These are phyloP conservation scores for Haberlea rhodopensis DNA, from an alignment of 257 asterid genomes.

Conservation along the genomic window DNA sequence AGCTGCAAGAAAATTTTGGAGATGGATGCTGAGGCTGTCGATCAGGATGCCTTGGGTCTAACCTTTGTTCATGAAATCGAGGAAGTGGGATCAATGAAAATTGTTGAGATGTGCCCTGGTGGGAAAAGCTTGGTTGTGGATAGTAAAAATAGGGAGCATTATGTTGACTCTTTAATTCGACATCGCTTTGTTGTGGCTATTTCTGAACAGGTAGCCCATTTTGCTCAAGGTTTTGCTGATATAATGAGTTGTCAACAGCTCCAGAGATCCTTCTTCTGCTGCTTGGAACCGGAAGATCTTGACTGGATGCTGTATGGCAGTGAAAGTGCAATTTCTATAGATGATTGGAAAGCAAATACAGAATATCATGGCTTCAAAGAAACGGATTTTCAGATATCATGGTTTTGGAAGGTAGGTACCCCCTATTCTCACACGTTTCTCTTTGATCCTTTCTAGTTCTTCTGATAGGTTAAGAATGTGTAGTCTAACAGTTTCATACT, in stretches of 20 bases:
- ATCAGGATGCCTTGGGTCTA: constrained; percentile 80
- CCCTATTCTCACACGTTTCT: too few species aligned
- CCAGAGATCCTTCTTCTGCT: constrained; percentile 58
- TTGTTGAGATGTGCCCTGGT: constrained; percentile 65
- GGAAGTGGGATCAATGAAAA: constrained; percentile 77
- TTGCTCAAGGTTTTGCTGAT: constrained; percentile 70
- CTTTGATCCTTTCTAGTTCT: too few species aligned
- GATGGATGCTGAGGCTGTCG: constrained; percentile 78
- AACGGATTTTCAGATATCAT: constrained; percentile 71
- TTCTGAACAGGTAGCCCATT: constrained; percentile 59
- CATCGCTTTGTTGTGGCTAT: constrained; percentile 67
- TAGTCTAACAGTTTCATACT: not conserved
- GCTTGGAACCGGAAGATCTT: constrained; percentile 74
- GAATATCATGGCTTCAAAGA: constrained; percentile 69
- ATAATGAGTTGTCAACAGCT: constrained; percentile 40
- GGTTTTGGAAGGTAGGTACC: constrained; percentile 88
- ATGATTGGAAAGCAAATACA: constrained; percentile 93
- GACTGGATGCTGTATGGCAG: constrained; percentile 81
- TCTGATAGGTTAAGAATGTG: not conserved
- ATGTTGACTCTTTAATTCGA: constrained; percentile 69
- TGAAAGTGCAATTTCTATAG: constrained; percentile 68
- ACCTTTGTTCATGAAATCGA: constrained; percentile 75
- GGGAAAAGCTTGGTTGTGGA: constrained; percentile 64
- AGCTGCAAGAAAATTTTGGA: constrained; percentile 93
- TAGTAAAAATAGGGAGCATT: constrained; percentile 69